These are phyloP conservation scores for Cladosporium halotolerans DNA, from an alignment of 2,329 filamentous ascomycete species.

Conservation along the genomic window DNA sequence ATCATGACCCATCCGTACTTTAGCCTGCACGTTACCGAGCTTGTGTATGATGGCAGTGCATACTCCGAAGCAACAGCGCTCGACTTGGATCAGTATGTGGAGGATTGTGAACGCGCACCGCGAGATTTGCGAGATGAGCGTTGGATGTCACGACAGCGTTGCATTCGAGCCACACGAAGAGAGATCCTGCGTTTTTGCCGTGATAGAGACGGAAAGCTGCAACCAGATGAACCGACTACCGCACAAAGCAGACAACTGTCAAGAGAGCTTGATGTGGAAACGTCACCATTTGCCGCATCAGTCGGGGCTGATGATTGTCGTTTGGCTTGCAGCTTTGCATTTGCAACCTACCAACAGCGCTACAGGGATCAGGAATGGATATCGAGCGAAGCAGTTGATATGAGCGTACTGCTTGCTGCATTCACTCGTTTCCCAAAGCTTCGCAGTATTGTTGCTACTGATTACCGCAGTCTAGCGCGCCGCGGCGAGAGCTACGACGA, in stretches of 20 bases:
- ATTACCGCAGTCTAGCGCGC: constrained; percentile 4
- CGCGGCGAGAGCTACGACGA: constrained; percentile 1
- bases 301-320: too few relatives aligned
- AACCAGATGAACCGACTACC: neutral
- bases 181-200: neutral
- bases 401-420: neutral
- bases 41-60: neutral
- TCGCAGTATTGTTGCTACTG: neutral
- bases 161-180: neutral
- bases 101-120: neutral
- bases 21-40: neutral
- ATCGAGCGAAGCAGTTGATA: neutral
- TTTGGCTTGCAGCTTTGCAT: neutral
- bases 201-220: neutral
- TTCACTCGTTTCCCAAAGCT: neutral
- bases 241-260: neutral
- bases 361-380: neutral
- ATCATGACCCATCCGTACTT: neutral
- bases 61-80: neutral
- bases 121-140: neutral
- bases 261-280: neutral
- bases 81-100: neutral
- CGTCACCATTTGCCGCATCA: too few relatives aligned
- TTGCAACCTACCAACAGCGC: neutral
- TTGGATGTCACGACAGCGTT: neutral